Percentiles rank a stretch among this genome's conserved stretches.
These are phyloP conservation scores for Periconia sp. DNA, from an alignment of 2,329 filamentous ascomycete species.

Conservation along the genomic window DNA sequence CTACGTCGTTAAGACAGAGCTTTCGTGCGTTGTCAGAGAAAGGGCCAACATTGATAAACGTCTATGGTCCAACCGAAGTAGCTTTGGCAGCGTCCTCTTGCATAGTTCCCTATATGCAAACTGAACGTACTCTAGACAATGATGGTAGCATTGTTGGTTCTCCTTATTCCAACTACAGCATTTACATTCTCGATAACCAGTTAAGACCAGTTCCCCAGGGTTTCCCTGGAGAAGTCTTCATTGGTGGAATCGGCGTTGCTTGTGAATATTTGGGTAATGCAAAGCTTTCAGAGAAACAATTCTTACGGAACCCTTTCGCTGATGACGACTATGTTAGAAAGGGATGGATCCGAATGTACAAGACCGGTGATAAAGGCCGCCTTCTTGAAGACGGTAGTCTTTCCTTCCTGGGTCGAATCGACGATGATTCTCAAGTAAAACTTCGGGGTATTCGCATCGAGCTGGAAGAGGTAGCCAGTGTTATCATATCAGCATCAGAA, in stretches of 20 bases:
- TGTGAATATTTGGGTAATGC: constrained; percentile 37
- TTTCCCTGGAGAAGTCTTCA: constrained; percentile 46
- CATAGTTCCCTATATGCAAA: background rate
- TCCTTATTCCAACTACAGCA: constrained; percentile 3
- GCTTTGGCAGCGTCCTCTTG: background rate
- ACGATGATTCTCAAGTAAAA: constrained; percentile 51
- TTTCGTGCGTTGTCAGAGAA: background rate
- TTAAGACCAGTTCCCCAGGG: constrained; percentile 44
- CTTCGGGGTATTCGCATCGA: constrained; percentile 51
- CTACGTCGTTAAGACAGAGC: background rate
- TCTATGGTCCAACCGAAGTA: constrained; percentile 6
- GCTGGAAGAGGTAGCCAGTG: constrained; percentile 47
- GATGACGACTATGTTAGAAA: background rate
- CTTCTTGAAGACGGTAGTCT: constrained; percentile 40
- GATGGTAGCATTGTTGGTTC: constrained; percentile 16
- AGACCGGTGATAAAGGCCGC: constrained; percentile 45
- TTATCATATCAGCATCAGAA: constrained; percentile 21
- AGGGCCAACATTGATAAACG: background rate
- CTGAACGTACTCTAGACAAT: background rate
- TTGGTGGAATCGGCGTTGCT: constrained; percentile 44
- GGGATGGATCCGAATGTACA: constrained; percentile 26
- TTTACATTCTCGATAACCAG: constrained; percentile 46
- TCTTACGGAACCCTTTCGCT: constrained; percentile 1
- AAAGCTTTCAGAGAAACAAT: constrained; percentile 20
- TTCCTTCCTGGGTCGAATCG: constrained; percentile 42